Percentiles rank a stretch among this genome's conserved stretches.
phyloP scores from a whole-genome alignment of 371 early-diverging fungal species.

The Rhizopus arrhizus region DNA sequence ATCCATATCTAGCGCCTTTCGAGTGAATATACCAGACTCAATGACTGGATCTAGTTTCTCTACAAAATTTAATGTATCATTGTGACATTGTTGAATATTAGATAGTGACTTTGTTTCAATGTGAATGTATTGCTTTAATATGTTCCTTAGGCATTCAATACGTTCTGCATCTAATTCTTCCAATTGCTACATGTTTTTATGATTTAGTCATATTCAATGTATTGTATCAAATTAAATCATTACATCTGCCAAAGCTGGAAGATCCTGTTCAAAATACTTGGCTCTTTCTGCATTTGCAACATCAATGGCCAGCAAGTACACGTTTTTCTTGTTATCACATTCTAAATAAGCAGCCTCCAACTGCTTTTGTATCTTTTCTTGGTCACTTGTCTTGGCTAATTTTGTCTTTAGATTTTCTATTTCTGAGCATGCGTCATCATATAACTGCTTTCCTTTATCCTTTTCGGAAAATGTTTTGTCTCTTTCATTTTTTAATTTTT shows the following conservation, averaged over 20 bases:
- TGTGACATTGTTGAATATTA: conserved; percentile 44
- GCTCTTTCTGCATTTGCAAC: conserved; percentile 62
- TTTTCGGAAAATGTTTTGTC: conserved; percentile 70
- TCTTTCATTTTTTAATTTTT: conserved; percentile 64
- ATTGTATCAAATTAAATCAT: conserved; percentile 6
- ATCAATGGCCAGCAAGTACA: conserved; percentile 62
- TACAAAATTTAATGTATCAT: conserved; percentile 34
- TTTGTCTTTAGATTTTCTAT: conserved; percentile 57
- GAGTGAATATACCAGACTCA: conserved; percentile 58
- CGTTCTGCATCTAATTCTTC: conserved; percentile 63
- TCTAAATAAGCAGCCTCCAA: conserved; percentile 72
- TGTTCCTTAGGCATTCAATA: conserved; percentile 46
- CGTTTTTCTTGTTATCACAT: conserved; percentile 80
- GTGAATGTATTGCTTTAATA: conserved; percentile 51
- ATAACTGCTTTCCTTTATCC: conserved; percentile 70
- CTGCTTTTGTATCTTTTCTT: conserved; percentile 53
- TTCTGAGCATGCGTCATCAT: conserved; percentile 71
- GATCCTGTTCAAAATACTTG: conserved; percentile 63
- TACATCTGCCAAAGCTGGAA: conserved; percentile 68
- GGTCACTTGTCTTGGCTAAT: conserved; percentile 35
- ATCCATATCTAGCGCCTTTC: conserved; percentile 22
- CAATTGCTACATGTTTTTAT: conserved; percentile 49
- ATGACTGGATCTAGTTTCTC: conserved; percentile 50
- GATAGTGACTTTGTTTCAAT: conserved; percentile 49
- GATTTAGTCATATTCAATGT: too few relatives aligned